Conservation (phyloP, 2,329 filamentous ascomycete genomes). For the Stachybotrys echinatus region DNA sequence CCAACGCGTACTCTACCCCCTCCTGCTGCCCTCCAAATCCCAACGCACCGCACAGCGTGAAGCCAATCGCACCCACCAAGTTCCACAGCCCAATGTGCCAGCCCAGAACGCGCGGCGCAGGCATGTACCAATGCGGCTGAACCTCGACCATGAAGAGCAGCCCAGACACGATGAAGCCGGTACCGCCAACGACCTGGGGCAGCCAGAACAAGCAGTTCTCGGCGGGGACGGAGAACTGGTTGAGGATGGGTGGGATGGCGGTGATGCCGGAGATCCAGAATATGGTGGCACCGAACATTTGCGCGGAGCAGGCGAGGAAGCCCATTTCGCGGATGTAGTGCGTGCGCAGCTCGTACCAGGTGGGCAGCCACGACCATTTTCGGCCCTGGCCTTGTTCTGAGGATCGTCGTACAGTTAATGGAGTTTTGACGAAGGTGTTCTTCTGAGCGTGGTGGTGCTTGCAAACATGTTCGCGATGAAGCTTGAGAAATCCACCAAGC, state of each 20-base stretch:
- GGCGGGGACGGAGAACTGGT: background rate
- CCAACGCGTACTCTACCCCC: constrained; percentile 34
- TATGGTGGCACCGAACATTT: constrained; percentile 54
- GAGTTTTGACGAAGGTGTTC: constrained; percentile 11
- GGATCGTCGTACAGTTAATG: background rate
- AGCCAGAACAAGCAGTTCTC: constrained; percentile 51
- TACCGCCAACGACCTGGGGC: constrained; percentile 54
- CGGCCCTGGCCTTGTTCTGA: constrained; percentile 8
- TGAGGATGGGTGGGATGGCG: constrained; percentile 49
- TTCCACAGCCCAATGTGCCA: constrained; percentile 68
- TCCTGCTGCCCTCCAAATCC: constrained; percentile 39
- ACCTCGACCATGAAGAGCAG: constrained; percentile 62
- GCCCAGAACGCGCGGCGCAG: constrained; percentile 50
- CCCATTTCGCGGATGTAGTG: constrained; percentile 58
- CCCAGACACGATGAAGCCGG: constrained; percentile 54
- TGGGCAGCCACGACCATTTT: constrained; percentile 57
- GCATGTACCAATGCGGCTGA: constrained; percentile 57
- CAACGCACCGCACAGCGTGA: constrained; percentile 55
- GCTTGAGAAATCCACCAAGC: constrained; percentile 10
- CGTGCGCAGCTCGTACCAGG: constrained; percentile 46
- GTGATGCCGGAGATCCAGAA: constrained; percentile 62
- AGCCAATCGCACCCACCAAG: constrained; percentile 56
- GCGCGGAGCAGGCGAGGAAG: constrained; percentile 53
- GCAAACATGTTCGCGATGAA: constrained; percentile 12
- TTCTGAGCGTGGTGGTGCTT: constrained; percentile 20